Evolutionary conservation across 257 asterid species (phyloP), one percentile per base, ranked within the genome.

Genomic region (Gentiana straminea): DNA sequence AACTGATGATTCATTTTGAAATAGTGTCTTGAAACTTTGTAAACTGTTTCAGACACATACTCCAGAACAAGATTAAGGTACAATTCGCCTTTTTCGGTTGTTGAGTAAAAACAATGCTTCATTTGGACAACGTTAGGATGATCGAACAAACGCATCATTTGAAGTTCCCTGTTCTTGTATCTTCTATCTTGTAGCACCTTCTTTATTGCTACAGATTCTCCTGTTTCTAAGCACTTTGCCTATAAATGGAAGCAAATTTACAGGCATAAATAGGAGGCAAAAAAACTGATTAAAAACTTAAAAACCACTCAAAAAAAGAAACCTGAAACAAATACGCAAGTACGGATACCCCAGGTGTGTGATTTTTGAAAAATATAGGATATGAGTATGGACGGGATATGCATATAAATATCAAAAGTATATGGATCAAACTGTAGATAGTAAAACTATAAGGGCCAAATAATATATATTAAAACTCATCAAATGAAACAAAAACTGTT

Each of bases 181-280:
- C 97, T 83, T 76, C 81, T 75, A 70, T 89, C 97, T 54, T 89
- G 97, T 43, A 89, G 84, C 68, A 89, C 97, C 73, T 89, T 89
- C 79, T 87, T 87, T 68, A 87, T 84, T 15, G 96, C 96, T 2
- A 87, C 94, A 33, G 86, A 54, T 55, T 86, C 94, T 12, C 86
- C 84, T 5, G 86, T 70, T 69, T 89, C 97, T 35, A 89, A 65
- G 75, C 97, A 86, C 69, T 81, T 89, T 1, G 95, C 97, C 97
- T 89, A 49, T 52, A 64, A 24, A 57, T 55, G 47, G 32, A 51
- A 44, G 52, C 36, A 33, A 24, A 49, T 36, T 4, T 3, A 13
- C 39, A 5, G 34, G 39, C 5, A 24, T 60, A 24, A 55, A 54
- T 4, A 50, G 6, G 49, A 63, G 50, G 39, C 8, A 13, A 35